Conservation (phyloP, 345 rosid genomes). For the Turnera subulata region DNA sequence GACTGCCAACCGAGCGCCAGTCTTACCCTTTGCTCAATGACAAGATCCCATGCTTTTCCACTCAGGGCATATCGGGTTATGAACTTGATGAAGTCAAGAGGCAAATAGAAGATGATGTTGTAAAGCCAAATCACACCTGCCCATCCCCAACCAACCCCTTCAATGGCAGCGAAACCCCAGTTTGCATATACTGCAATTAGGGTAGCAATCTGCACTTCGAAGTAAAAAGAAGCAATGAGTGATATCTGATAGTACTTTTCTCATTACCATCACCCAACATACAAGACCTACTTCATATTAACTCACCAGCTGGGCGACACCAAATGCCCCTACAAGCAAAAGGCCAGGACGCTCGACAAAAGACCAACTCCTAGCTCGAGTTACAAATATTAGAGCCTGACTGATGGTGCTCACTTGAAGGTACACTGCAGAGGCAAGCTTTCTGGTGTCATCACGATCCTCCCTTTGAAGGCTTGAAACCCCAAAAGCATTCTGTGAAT, state of each 20-base stretch:
- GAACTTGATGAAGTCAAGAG: conserved; percentile 91
- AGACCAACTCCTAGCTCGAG: conserved; percentile 95
- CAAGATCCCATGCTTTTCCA: conserved; percentile 99
- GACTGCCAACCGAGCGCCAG: not conserved
- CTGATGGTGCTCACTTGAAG: conserved; percentile 96
- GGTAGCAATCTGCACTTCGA: conserved; percentile 44
- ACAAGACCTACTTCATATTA: not conserved
- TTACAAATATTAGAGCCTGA: conserved; percentile 96
- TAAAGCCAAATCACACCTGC: conserved; percentile 86
- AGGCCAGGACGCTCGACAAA: conserved; percentile 91
- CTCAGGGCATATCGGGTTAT: conserved; percentile 83
- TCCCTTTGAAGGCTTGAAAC: conserved; percentile 44
- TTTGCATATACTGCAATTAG: conserved; percentile 53
- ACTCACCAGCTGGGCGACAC: conserved; percentile 50
- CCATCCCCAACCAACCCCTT: conserved; percentile 63
- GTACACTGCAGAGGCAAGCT: conserved; percentile 62
- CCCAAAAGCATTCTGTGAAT: conserved; percentile 44
- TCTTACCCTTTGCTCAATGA: conserved; percentile 94
- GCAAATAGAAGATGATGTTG: conserved; percentile 52
- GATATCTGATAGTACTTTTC: not conserved
- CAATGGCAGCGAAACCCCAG: conserved; percentile 49
- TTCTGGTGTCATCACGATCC: conserved; percentile 29
- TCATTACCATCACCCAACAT: not conserved
- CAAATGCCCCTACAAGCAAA: conserved; percentile 50
- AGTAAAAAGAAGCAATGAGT: not conserved